Percentiles rank a stretch among this genome's conserved stretches.
Conservation (phyloP, 306 rosid genomes). For the Urtica urens region DNA sequence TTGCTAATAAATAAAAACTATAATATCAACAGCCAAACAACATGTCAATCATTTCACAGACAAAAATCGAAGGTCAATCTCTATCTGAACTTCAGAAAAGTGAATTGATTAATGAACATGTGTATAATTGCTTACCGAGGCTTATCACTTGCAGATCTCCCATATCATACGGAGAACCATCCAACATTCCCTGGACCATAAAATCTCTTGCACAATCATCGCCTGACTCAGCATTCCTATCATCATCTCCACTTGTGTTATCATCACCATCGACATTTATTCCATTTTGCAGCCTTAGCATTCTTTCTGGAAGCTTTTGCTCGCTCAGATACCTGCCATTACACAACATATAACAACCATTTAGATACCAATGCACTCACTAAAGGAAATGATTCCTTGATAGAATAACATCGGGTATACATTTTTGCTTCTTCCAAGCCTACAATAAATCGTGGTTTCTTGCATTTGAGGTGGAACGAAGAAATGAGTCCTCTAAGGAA, state of each 20-base stretch:
- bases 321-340: conserved; percentile 59
- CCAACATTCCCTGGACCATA: conserved; percentile 22
- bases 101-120: neutral
- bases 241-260: conserved; percentile 62
- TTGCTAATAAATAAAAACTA: conserved; percentile 10
- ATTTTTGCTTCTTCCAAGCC: conserved; percentile 95
- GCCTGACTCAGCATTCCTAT: conserved; percentile 54
- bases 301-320: conserved; percentile 76
- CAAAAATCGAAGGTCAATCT: neutral
- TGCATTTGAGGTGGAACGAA: conserved; percentile 82
- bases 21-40: conserved; percentile 2
- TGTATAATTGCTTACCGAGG: conserved; percentile 42
- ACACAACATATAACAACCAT: neutral
- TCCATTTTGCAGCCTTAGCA: conserved; percentile 69
- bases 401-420: conserved; percentile 30
- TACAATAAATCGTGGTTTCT: conserved; percentile 54
- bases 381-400: neutral
- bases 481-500: conserved; percentile 85
- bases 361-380: neutral
- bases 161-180: conserved; percentile 47
- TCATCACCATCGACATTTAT: conserved; percentile 43
- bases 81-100: neutral
- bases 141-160: conserved; percentile 70
- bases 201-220: conserved; percentile 50
- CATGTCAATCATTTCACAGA: neutral